Percentiles rank a stretch among this genome's conserved stretches.
Evolutionary conservation across 805 yeast genomes (phyloP).

Genomic region (Starmerella khaoyaiensis): DNA sequence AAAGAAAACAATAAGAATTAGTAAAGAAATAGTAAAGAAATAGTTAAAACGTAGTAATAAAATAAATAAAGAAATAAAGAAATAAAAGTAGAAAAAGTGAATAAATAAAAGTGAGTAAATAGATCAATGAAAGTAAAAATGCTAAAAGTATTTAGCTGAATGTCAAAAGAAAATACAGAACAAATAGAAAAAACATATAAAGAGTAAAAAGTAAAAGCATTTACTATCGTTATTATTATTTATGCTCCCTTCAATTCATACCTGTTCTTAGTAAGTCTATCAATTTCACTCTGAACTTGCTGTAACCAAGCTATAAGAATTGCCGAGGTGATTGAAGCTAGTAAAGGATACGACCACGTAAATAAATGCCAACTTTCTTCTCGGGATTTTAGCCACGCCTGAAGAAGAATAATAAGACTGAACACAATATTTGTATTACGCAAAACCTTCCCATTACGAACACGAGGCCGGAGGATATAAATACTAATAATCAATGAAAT

Average conservation of each 20-base stretch:
- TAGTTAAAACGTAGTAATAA: no score
- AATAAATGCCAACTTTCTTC: neutral
- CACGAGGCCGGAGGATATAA: slow-evolving; percentile 10
- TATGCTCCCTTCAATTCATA: slow-evolving; percentile 25
- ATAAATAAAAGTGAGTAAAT: no score
- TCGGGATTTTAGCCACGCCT: slow-evolving; percentile 18
- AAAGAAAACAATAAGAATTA: neutral
- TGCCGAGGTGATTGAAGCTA: slow-evolving; percentile 19
- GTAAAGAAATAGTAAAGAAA: no score
- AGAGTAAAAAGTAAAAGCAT: no score
- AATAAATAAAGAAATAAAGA: no score
- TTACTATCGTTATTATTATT: no score
- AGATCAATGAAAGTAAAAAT: no score
- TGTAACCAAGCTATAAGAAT: slow-evolving; percentile 24
- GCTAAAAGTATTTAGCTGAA: no score
- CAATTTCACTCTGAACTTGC: slow-evolving; percentile 20
- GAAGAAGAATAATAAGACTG: slow-evolving; percentile 18
- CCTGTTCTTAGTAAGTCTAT: slow-evolving; percentile 6
- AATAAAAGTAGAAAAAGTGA: no score
- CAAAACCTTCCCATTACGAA: slow-evolving; percentile 7
- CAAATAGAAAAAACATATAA: no score
- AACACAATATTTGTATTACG: slow-evolving; percentile 16
- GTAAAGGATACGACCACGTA: slow-evolving; percentile 25
- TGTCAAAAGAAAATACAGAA: no score
- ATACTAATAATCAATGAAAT: slow-evolving; percentile 21